Conservation (phyloP, 2,329 filamentous ascomycete species). For the Fusarium gaditjirri region DNA sequence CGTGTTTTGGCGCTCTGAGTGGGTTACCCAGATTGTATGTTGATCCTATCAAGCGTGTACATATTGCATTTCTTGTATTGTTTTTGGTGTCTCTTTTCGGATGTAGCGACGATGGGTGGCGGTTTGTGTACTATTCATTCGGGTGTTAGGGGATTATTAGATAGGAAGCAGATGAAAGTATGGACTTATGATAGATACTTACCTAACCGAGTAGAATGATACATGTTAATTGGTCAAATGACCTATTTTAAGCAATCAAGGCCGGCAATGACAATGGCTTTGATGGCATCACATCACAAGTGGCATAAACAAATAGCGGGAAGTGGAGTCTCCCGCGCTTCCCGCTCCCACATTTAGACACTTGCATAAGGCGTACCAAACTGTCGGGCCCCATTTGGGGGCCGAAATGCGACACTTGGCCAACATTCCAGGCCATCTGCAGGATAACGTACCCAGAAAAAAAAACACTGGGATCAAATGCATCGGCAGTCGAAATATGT, state of each 20-base stretch:
- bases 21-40: not conserved
- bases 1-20: not conserved
- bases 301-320: not conserved
- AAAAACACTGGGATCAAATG: not conserved
- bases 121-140: not conserved
- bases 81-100: not conserved
- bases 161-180: not conserved
- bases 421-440: constrained; percentile 12
- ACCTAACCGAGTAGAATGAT: not conserved
- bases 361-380: constrained; percentile 25
- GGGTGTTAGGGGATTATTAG: not conserved
- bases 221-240: not conserved
- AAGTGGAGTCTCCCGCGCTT: constrained; percentile 15
- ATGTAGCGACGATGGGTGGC: not conserved
- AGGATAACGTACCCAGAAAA: constrained; percentile 18
- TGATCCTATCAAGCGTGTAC: not conserved
- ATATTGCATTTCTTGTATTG: not conserved
- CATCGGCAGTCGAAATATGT: not conserved
- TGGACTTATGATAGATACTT: not conserved
- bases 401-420: constrained; percentile 17
- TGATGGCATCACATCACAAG: not conserved
- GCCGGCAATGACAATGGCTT: not conserved
- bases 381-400: constrained; percentile 18
- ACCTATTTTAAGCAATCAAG: not conserved
- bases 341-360: constrained; percentile 3